These are phyloP conservation scores for Dentiscutata heterogama DNA, from an alignment of 371 early-diverging fungal genomes.

Conservation along the genomic window DNA sequence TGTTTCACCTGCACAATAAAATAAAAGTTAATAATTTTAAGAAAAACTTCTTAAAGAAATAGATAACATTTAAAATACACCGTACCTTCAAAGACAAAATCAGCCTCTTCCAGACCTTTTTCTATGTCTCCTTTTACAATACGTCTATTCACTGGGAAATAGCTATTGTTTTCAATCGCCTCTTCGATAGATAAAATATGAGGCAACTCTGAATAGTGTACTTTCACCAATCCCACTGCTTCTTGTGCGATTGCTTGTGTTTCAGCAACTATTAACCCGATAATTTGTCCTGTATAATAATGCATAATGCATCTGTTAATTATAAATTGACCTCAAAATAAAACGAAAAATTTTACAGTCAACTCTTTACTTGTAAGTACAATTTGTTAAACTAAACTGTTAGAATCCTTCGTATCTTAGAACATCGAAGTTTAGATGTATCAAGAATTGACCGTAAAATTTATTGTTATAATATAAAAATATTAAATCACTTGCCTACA, in stretches of 20 bases:
- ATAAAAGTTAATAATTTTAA: not conserved
- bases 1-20: slow-evolving; percentile 8
- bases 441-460: not conserved
- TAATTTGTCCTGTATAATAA: slow-evolving; percentile 61
- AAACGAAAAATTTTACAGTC: too few relatives aligned
- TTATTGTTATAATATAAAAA: not conserved
- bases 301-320: too few relatives aligned
- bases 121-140: slow-evolving; percentile 67
- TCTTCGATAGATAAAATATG: slow-evolving; percentile 75
- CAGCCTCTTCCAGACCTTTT: slow-evolving; percentile 58
- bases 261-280: slow-evolving; percentile 79
- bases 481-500: slow-evolving; percentile 50
- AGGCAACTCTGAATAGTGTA: slow-evolving; percentile 72
- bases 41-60: not conserved
- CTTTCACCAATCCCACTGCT: slow-evolving; percentile 71
- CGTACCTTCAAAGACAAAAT: slow-evolving; percentile 59
- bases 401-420: too few relatives aligned
- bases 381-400: too few relatives aligned
- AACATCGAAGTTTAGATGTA: too few relatives aligned
- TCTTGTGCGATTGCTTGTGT: slow-evolving; percentile 66
- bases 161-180: slow-evolving; percentile 70
- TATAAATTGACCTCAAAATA: too few relatives aligned
- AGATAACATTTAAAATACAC: not conserved
- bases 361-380: too few relatives aligned
- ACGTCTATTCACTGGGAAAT: slow-evolving; percentile 60